Base-by-base conservation (phyloP, 179 eudicot genomes). In the Heliamphora pulchella region DNA sequence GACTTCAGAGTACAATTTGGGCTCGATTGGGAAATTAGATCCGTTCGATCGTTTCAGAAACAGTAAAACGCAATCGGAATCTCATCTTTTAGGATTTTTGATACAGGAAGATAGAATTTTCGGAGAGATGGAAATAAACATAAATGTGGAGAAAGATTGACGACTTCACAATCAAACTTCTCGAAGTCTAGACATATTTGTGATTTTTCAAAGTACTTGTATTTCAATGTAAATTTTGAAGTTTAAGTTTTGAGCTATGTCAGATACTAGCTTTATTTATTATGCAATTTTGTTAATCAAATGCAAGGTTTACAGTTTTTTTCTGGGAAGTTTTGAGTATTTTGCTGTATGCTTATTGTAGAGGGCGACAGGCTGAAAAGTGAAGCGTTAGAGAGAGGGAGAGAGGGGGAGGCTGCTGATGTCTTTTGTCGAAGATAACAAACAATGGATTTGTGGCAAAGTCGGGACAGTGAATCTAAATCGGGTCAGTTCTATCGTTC, bases 401-500 rank as follows among this genome's bases (percentile, higher is more conserved):
- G 85, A 71, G 84, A 65, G 53, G 81, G 85, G 77, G 72, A 61
- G 70, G 78, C 81, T 85, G 89, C 90, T 87, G 84, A 91, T 94
- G 97, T 90, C 94, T 84, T 85, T 91, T 85, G 94, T 88, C 81
- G 86, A 84, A 71, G 84, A 81, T 62, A 85, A 77, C 75, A 92
- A 83, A 87, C 94, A 89, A 88, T 93, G 98, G 97, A 86, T 89
- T 83, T 91, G 96, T 78, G 97, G 90, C 78, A 90, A 87, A 65
- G 83, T 86, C 39, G 85, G 90, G 80, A 54, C 87, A 41, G 87
- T 90, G 80, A 88, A 86, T 88, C 84, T 91, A 74, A 92, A 86
- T 74, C 87, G 84, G 78, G 94, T 91, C 86, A 84, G 94, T 85
- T 87, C 97, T 68, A 89, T 94, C 82, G 96, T 93, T 87, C 90